Evolutionary conservation across 2,329 filamentous ascomycete genomes (phyloP).

Genomic region (Calonectria montana): DNA sequence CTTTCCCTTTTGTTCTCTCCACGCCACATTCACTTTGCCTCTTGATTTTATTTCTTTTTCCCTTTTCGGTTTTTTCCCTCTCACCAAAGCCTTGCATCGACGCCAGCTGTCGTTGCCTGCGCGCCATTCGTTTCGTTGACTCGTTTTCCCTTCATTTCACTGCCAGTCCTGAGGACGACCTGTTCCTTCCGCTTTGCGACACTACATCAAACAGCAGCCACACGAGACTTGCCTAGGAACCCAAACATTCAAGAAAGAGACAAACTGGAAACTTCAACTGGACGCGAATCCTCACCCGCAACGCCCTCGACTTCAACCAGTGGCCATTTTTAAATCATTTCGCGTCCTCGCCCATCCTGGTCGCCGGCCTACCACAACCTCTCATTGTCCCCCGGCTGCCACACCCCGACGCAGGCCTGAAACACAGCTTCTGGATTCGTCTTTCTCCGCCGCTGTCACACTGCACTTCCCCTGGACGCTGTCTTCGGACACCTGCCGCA

Average conservation of each 20-base stretch:
- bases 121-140: constrained; percentile 17
- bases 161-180: constrained; percentile 29
- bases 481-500: constrained; percentile 24
- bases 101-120: constrained; percentile 24
- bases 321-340: constrained; percentile 23
- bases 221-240: constrained; percentile 20
- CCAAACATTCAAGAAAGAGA: not conserved
- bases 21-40: constrained; percentile 24
- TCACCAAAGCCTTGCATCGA: constrained; percentile 34
- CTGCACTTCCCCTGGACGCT: constrained; percentile 19
- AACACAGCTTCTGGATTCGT: constrained; percentile 40
- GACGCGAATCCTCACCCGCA: constrained; percentile 3
- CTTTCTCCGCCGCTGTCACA: constrained; percentile 33
- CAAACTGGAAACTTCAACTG: constrained; percentile 24
- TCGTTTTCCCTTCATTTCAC: constrained; percentile 17
- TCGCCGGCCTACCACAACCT: constrained; percentile 28
- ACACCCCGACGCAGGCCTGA: constrained; percentile 41
- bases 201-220: constrained; percentile 4
- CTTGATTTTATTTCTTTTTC: constrained; percentile 32
- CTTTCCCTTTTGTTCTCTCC: constrained; percentile 15
- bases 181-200: constrained; percentile 23
- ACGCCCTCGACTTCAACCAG: not conserved
- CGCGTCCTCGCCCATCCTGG: constrained; percentile 29
- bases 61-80: constrained; percentile 7
- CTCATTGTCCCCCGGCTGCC: constrained; percentile 32